Evolutionary conservation across 805 yeast species (phyloP).

Genomic region (Pichia ethanolica): DNA sequence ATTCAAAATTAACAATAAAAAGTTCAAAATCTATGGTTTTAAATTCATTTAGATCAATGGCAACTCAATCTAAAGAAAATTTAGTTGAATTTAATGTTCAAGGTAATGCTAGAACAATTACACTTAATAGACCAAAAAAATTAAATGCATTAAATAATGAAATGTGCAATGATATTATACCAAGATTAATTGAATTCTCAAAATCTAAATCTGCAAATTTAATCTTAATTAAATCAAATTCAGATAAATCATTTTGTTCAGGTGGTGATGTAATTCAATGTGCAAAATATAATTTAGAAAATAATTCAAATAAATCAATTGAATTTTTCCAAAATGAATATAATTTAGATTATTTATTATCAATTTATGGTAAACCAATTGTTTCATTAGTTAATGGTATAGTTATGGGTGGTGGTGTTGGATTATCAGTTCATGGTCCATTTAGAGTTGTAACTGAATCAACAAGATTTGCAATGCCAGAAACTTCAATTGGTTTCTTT

Average conservation of each 20-base stretch:
- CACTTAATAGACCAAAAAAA: conserved; percentile 73
- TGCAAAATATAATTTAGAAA: conserved; percentile 49
- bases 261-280: conserved; percentile 93
- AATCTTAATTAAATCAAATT: conserved; percentile 57
- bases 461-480: conserved; percentile 95
- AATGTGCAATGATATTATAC: conserved; percentile 67
- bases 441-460: conserved; percentile 90
- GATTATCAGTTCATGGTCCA: conserved; percentile 82
- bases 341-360: conserved; percentile 66
- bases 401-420: conserved; percentile 98
- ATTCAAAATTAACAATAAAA: neutral
- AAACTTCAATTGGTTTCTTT: conserved; percentile 91
- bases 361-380: conserved; percentile 81
- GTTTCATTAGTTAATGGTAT: conserved; percentile 86
- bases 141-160: conserved; percentile 75
- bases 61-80: conserved; percentile 11
- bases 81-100: conserved; percentile 52
- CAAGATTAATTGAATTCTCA: conserved; percentile 69
- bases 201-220: conserved; percentile 59
- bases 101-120: conserved; percentile 62
- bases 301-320: conserved; percentile 41
- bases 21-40: neutral
- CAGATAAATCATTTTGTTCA: conserved; percentile 79
- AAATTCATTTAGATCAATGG: conserved; percentile 14
- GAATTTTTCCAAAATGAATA: conserved; percentile 77